Conservation (phyloP, 106 monocot genomes). For the Dendrobium officinale region DNA sequence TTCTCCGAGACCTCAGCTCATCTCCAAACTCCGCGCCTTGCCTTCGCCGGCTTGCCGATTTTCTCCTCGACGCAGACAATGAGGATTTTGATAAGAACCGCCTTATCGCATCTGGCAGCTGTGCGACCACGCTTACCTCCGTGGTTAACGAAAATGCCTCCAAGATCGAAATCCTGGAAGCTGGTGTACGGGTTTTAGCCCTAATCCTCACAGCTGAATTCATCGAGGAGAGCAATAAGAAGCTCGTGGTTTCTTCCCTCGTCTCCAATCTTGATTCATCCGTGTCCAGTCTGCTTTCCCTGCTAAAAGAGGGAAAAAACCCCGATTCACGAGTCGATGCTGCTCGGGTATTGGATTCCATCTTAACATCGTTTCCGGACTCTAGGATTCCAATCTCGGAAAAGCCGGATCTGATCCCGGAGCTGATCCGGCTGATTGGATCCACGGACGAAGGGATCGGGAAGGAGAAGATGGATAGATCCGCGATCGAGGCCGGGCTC, state of each 20-base stretch:
- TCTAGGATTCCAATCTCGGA: conserved; percentile 21
- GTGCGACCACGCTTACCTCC: conserved; percentile 22
- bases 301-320: conserved; percentile 14
- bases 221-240: conserved; percentile 4
- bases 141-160: conserved; percentile 12
- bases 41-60: conserved; percentile 29
- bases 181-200: conserved; percentile 24
- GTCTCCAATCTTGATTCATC: conserved; percentile 1
- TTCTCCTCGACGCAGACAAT: conserved; percentile 22
- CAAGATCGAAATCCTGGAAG: conserved; percentile 14
- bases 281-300: conserved; percentile 6
- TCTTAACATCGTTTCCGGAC: conserved; percentile 9
- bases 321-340: conserved; percentile 31
- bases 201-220: conserved; percentile 13
- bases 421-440: conserved; percentile 30
- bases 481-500: conserved; percentile 21
- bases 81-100: conserved; percentile 41
- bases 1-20: conserved; percentile 8
- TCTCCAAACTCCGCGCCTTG: conserved; percentile 14
- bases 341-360: conserved; percentile 20
- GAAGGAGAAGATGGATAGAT: conserved; percentile 17
- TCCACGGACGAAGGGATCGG: conserved; percentile 13
- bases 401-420: conserved; percentile 22
- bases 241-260: conserved; percentile 1
- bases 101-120: conserved; percentile 15